Base-by-base conservation (phyloP, 2,329 filamentous ascomycete genomes). In the Colletotrichum navitas region DNA sequence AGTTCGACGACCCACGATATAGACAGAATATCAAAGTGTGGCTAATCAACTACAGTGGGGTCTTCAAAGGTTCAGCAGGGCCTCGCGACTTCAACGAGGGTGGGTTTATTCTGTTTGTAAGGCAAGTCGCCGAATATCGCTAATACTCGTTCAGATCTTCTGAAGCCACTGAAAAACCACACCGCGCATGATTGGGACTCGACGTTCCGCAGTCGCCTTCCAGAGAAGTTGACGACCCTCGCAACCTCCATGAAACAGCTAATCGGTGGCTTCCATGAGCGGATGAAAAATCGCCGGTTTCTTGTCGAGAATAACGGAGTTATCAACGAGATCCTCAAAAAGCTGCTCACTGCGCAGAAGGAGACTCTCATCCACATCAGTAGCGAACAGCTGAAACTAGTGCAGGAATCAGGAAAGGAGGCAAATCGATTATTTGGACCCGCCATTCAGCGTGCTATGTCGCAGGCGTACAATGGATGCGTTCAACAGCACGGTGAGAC, bases 161-260 rank as follows among this genome's bases (percentile, higher is more conserved):
- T 77, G 14, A 68, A 71, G 5, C 76, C 77, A 0, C 67, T 79
- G 11, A 65, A 69, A 5, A 74, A 56, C 14, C 39, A 43, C 2
- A 65, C 77, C 7, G 74, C 72, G 1, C 36, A 26, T 7, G 58
- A 49, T 2, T 80, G 77, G 78, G 78, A 78, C n/a, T 67, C 61
- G 7, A 63, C 75, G 14, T 79, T 80, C 41, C 75, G 75, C 29
- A 74, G 66, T 5, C 74, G 67, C 1, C 52, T 78, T 7, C 77
- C 77, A 0, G 14, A 58, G 43, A 34, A 24, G 4, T 12, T 71
- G 16, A 18, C 16, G 5, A 18, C 5, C 0, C 26, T 68, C 10
- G 36, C 68, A 24, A 1, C 26, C 8, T 49, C 58, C 8, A 51
- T 18, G 24, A 54, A 56, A 14, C 56, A 52, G 5, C 26, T 55